Evolutionary conservation across 441 rosid species (phyloP).

Genomic region (Hura crepitans): DNA sequence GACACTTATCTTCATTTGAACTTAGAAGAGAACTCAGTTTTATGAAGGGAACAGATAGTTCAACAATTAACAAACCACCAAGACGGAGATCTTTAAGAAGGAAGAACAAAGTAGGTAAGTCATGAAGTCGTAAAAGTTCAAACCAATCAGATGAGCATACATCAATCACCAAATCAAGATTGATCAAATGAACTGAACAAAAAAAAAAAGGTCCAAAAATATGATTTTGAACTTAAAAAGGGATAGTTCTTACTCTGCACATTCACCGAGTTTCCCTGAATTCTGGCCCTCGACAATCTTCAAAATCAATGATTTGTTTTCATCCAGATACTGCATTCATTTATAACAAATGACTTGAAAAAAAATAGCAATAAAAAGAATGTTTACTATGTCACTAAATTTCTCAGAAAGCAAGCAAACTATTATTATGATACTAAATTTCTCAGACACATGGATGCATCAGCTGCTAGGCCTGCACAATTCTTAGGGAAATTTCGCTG

Average conservation of each 20-base stretch:
- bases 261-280: constrained; percentile 82
- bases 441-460: no score
- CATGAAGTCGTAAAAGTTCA: no score
- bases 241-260: constrained; percentile 78
- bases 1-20: no score
- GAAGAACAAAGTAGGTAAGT: background rate
- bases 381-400: no score
- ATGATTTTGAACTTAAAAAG: background rate
- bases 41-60: background rate
- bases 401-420: no score
- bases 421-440: no score
- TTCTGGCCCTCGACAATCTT: constrained; percentile 98
- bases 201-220: background rate
- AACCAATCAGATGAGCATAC: no score
- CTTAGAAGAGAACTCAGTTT: background rate
- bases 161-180: no score
- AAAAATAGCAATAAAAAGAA: constrained; percentile 1
- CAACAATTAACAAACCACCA: background rate
- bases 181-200: no score
- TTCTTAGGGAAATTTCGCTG: no score
- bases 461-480: no score
- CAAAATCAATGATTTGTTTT: constrained; percentile 96
- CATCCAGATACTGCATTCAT: constrained; percentile 84
- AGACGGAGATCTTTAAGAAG: background rate
- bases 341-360: constrained; percentile 2